Conservation (phyloP, 1,284 basidiomycete species). For the Sutorius eximius region DNA sequence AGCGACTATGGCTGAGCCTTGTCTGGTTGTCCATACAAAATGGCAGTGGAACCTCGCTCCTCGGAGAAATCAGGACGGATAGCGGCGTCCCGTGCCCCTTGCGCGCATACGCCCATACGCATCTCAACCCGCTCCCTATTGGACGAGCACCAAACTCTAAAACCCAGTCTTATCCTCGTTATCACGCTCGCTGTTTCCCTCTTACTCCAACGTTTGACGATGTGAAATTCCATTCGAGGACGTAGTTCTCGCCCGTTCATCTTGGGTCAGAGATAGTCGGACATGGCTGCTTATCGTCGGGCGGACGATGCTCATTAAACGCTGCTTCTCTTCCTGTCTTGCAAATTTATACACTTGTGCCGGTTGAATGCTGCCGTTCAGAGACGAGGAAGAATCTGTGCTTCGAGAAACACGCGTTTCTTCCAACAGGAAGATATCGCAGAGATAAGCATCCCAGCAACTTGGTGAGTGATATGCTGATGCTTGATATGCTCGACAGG, state of each 20-base stretch:
- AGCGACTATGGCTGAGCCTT: too few species aligned
- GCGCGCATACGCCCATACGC: slow-evolving; percentile 17
- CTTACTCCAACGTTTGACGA: slow-evolving; percentile 39
- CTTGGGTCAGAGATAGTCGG: neutral
- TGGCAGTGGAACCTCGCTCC: slow-evolving; percentile 22
- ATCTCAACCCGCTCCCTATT: neutral
- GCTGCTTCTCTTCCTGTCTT: slow-evolving; percentile 3
- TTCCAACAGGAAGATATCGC: slow-evolving; percentile 2
- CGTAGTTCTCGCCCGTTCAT: neutral
- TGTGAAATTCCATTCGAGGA: slow-evolving; percentile 4
- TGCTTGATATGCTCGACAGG: neutral
- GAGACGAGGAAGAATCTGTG: neutral
- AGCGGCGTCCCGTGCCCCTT: slow-evolving; percentile 51
- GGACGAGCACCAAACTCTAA: neutral
- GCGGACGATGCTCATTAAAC: neutral
- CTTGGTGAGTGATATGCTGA: slow-evolving; percentile 3
- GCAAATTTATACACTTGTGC: slow-evolving; percentile 12
- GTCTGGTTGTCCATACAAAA: too few species aligned
- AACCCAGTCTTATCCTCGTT: neutral
- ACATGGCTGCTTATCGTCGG: slow-evolving; percentile 10
- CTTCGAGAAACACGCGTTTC: neutral
- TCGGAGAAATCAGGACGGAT: slow-evolving; percentile 60
- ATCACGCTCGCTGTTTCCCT: slow-evolving; percentile 2
- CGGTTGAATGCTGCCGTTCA: neutral
- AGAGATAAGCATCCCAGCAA: slow-evolving; percentile 6